Evolutionary conservation across 805 yeast species (phyloP).

Genomic region (Candida nitratophila): DNA sequence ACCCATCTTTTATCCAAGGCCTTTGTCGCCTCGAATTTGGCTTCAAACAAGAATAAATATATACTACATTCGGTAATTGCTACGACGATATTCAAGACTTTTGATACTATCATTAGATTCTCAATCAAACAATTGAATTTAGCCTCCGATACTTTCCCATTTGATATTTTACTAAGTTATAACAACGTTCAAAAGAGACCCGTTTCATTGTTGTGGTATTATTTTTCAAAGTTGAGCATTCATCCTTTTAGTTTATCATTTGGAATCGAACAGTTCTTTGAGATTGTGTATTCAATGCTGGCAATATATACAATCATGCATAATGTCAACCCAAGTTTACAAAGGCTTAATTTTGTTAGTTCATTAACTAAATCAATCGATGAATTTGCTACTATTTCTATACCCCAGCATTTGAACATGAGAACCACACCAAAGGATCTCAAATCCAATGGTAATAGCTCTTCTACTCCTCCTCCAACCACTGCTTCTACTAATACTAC

Average conservation of each 20-base stretch:
- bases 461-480: not conserved
- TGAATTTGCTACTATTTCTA: conserved; percentile 9
- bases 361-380: conserved; percentile 14
- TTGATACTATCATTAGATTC: conserved; percentile 7
- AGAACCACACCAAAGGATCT: not conserved
- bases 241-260: conserved; percentile 5
- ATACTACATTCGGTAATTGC: conserved; percentile 21
- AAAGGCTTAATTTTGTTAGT: conserved; percentile 8
- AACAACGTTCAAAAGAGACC: not conserved
- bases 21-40: conserved; percentile 25
- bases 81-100: conserved; percentile 8
- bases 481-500: not conserved
- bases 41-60: conserved; percentile 21
- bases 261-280: conserved; percentile 21
- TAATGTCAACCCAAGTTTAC: conserved; percentile 19
- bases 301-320: conserved; percentile 24
- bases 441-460: not conserved
- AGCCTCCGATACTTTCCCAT: not conserved
- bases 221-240: not conserved
- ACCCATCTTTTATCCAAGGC: conserved; percentile 25
- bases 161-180: not conserved
- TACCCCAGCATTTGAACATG: conserved; percentile 8
- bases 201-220: not conserved
- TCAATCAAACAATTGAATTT: conserved; percentile 5
- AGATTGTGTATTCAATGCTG: conserved; percentile 20